Evolutionary conservation across 176 grass and related monocot genomes (phyloP).

Genomic region (Musa beccarii): DNA sequence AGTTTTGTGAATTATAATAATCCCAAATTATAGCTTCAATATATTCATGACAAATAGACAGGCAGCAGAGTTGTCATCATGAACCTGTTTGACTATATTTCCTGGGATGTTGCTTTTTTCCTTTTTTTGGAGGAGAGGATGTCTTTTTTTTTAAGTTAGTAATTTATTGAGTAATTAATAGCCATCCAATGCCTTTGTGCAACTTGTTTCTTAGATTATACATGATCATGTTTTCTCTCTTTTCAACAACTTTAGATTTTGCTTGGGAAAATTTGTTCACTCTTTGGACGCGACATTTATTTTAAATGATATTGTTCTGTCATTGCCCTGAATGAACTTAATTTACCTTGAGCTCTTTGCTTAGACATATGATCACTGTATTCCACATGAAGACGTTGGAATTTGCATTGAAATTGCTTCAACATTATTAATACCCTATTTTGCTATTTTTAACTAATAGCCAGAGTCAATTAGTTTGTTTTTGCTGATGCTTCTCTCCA

Average conservation of each 20-base stretch:
- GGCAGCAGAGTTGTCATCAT: not conserved
- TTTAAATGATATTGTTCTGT: no score
- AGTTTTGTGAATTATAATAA: not conserved
- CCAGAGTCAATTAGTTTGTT: no score
- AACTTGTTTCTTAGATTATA: not conserved
- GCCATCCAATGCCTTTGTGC: not conserved
- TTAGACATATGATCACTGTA: not conserved
- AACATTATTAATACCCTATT: no score
- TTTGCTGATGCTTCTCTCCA: not conserved
- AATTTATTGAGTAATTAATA: not conserved
- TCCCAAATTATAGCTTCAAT: not conserved
- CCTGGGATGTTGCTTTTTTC: not conserved
- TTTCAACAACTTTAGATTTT: not conserved
- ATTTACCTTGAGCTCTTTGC: not conserved
- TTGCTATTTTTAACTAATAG: no score
- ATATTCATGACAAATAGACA: not conserved
- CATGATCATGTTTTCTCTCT: not conserved
- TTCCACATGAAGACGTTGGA: not conserved
- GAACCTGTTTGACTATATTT: not conserved
- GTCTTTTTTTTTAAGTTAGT: not conserved
- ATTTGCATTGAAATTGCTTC: not conserved
- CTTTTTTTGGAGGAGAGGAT: not conserved
- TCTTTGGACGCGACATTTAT: no score
- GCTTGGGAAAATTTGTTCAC: no score
- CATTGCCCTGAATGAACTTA: no score